A percentile compares a stretch with the other conserved stretches of the same genome.
These are phyloP conservation scores for Leptomonas seymouri DNA, from an alignment of 208 protist species.

Conservation along the genomic window DNA sequence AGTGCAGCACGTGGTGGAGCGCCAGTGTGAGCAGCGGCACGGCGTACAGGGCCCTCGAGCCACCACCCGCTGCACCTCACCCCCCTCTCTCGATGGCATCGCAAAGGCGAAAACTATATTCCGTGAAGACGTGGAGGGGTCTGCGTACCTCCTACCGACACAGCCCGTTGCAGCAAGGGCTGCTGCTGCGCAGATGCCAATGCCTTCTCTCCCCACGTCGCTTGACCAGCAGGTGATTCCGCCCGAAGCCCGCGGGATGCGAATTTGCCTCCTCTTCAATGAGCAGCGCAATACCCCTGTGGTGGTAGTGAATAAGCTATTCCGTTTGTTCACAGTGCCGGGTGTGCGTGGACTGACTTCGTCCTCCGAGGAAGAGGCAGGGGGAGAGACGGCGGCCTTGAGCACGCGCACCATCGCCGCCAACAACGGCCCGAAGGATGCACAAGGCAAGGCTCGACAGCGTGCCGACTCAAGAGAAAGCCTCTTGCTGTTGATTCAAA, in stretches of 20 bases:
- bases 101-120: conserved; percentile 10
- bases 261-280: conserved; percentile 55
- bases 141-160: conserved; percentile 34
- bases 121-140: conserved; percentile 39
- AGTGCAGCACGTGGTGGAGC: conserved; percentile 12
- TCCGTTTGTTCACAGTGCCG: conserved; percentile 50
- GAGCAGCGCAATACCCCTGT: conserved; percentile 42
- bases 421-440: neutral
- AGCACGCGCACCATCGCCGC: neutral
- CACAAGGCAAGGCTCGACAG: neutral
- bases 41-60: conserved; percentile 1
- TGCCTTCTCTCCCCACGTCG: conserved; percentile 1
- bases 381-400: neutral
- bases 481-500: conserved; percentile 58
- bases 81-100: conserved; percentile 2
- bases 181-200: neutral
- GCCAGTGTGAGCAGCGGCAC: conserved; percentile 24
- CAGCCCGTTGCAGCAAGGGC: conserved; percentile 1
- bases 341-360: conserved; percentile 21
- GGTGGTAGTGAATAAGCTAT: conserved; percentile 63
- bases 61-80: neutral
- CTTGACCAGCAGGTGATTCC: neutral
- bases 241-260: conserved; percentile 39
- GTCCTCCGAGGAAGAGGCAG: conserved; percentile 17
- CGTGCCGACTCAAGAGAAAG: conserved; percentile 21